Base-by-base conservation (phyloP, 176 grass and related monocot species). In the Poa annua region DNA sequence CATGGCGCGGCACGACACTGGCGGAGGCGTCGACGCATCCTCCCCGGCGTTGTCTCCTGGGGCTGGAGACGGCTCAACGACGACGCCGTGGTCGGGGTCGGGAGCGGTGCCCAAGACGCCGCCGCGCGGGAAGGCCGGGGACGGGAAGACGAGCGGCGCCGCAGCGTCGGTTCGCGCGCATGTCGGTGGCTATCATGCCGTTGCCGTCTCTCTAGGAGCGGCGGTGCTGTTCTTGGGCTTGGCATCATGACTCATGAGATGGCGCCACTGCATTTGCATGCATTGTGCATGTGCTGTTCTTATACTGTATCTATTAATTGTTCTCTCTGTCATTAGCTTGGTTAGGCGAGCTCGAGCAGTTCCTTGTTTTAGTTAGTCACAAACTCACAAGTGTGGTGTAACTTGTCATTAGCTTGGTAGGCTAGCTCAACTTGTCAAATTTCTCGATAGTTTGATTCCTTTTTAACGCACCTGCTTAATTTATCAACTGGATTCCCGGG, bases 241-340 rank as follows among this genome's bases (percentile, higher is more conserved):
- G 13, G 12, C 44, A 26, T 87, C 2, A 29, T 29, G 29, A 29
- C n/a, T n/a, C n/a, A n/a, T n/a, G 79, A 77, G 51, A 78, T 29
- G 42, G 2, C 6, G 2, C 6, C 14, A 5, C 26, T 33, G 47
- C 7, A 19, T 3, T 25, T n/a, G 42, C 21, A 26, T 76, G 74
- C 32, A 56, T n/a, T 21, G 55, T 26, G 22, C 51, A 54, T 54
- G 1, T 11, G 9, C n/a, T n/a, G n/a, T n/a, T 29, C 29, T 29
- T 29, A 29, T 29, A 29, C 29, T 29, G 29, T 29, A 29, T n/a
- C n/a, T n/a, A n/a, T n/a, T n/a, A 29, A 29, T 29, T 29, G 35
- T 36, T 36, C 4, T 36, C 35, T 5, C 3, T 3, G 35, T 36
- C 35, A 34, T 34, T 34, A 34, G 33, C 33, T 34, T 34, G 33